Evolutionary conservation across 2,329 filamentous ascomycete species (phyloP).

Genomic region (Aspergillus luchuensis): DNA sequence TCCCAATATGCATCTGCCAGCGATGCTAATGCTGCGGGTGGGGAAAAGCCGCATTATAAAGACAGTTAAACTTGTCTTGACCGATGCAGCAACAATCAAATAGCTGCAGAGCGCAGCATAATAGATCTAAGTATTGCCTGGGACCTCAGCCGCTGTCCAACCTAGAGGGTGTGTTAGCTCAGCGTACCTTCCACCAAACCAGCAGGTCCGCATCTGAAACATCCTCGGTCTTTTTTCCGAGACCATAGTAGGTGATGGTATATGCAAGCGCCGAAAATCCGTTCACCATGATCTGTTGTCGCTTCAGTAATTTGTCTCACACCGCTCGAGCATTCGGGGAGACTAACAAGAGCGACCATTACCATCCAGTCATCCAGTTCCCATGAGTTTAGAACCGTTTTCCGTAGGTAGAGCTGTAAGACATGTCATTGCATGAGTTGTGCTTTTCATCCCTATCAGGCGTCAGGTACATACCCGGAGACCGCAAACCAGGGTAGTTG

Average conservation of each 20-base stretch:
- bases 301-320: background rate
- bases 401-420: background rate
- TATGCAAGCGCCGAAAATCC: constrained; percentile 8
- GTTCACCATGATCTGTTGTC: background rate
- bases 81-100: constrained; percentile 14
- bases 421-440: no score
- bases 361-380: constrained; percentile 8
- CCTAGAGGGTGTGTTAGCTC: background rate
- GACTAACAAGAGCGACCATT: constrained; percentile 3
- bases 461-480: background rate
- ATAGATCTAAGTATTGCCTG: constrained; percentile 7
- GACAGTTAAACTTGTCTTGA: constrained; percentile 17
- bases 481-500: constrained; percentile 6
- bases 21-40: constrained; percentile 7
- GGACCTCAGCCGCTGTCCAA: background rate
- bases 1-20: constrained; percentile 13
- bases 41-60: constrained; percentile 25
- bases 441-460: no score
- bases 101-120: constrained; percentile 19
- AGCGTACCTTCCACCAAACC: background rate
- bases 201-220: background rate
- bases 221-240: constrained; percentile 12
- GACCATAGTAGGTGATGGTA: constrained; percentile 18
- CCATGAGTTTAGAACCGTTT: background rate
- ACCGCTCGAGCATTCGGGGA: background rate